Base-by-base conservation (phyloP, 2,329 filamentous ascomycete species). In the Lecanoromycetidae sp. region DNA sequence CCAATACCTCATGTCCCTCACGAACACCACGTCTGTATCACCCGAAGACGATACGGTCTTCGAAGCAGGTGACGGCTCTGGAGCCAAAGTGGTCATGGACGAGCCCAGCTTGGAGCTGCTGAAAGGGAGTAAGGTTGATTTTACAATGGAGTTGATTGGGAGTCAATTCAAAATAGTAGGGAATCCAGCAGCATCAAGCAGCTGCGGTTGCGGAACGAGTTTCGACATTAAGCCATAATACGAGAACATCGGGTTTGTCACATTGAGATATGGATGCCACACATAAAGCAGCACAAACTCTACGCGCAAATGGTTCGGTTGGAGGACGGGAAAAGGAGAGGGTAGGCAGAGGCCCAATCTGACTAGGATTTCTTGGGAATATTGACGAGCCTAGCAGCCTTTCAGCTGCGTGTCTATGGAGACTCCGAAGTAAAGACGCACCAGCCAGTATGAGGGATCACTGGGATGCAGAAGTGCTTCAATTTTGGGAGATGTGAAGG, bases 141-240 rank as follows among this genome's bases (percentile, higher is more conserved):
- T 88, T 60, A 95, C 88, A 0, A 91, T 84, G 76, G 91, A 96
- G 69, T 70, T 98, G 66, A 95, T 95, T 60, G 84, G 84, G 22
- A 86, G 82, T 59, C 88, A 96, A 67, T 98, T 98, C 66, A 94
- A 94, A 72, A 87, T 98, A 59, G 81, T 87, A 51, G 88, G 94
- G 57, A 98, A 96, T 60, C 91, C 91, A 0, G 71, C 79, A 33
- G 91, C 91, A 4, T 87, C 84, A 49, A 96, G 88, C 66, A 94
- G 85, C 63, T 98, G 91, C 69, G 91, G 91, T 1, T 98, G 91
- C 65, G 91, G 91, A 6, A 95, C 90, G 13, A 96, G 90, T 62
- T 98, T 98, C 66, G 91, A 96, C 67, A 87, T 96, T 55, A 87
- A 88, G 61, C 66, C 76, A 62, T 80, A 44, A 52, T n/a, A 13